phyloP scores from a whole-genome alignment of 2,329 filamentous ascomycete genomes.

The Parascedosporium putredinis region DNA sequence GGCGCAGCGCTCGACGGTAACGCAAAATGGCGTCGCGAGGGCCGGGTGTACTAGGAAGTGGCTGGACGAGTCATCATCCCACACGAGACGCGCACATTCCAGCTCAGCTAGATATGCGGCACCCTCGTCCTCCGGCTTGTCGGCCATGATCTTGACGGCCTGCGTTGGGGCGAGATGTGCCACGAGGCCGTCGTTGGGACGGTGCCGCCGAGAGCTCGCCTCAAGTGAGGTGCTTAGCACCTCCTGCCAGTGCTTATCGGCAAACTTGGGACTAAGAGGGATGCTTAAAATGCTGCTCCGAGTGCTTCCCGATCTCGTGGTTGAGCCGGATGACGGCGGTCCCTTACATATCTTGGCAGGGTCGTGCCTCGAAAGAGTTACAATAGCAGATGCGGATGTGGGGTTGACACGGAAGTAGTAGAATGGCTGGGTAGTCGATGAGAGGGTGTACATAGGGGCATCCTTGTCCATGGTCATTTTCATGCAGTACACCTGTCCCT shows the following conservation, averaged over 20 bases:
- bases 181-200: slow-evolving; percentile 52
- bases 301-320: slow-evolving; percentile 15
- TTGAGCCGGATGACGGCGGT: slow-evolving; percentile 17
- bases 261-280: slow-evolving; percentile 14
- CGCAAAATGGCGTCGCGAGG: slow-evolving; percentile 51
- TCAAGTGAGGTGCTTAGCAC: slow-evolving; percentile 49
- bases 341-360: slow-evolving; percentile 47
- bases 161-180: slow-evolving; percentile 59
- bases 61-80: slow-evolving; percentile 49
- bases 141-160: slow-evolving; percentile 52
- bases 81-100: slow-evolving; percentile 62
- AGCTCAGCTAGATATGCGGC: slow-evolving; percentile 54
- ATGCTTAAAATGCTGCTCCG: slow-evolving; percentile 18
- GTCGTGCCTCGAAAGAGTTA: slow-evolving; percentile 49
- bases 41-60: slow-evolving; percentile 56
- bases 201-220: slow-evolving; percentile 39
- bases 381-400: slow-evolving; percentile 51
- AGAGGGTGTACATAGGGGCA: slow-evolving; percentile 56
- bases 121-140: slow-evolving; percentile 36
- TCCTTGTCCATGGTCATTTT: slow-evolving; percentile 45
- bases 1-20: slow-evolving; percentile 46
- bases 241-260: slow-evolving; percentile 44
- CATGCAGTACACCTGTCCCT: slow-evolving; percentile 50
- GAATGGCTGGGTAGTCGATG: slow-evolving; percentile 51
- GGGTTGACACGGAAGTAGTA: slow-evolving; percentile 57